Percentiles rank a stretch among this genome's conserved stretches.
phyloP scores from a whole-genome alignment of 202 grass and related monocot genomes.

The Zoysia matrella region DNA sequence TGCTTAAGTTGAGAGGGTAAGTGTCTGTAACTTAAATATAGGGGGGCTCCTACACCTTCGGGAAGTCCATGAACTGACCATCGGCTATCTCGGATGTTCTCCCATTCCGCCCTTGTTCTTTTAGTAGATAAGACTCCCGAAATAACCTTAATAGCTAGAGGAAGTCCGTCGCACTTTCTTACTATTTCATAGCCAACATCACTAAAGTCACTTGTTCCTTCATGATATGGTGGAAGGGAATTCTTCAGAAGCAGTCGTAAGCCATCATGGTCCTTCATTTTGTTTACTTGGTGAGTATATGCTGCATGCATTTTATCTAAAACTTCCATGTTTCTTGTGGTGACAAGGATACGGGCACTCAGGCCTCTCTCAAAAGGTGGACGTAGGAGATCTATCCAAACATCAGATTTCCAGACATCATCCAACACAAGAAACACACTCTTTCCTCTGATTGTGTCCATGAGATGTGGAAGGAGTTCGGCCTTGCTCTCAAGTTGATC shows the following conservation, averaged over 20 bases:
- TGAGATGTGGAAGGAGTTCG: not conserved
- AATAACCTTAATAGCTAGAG: conserved; percentile 18
- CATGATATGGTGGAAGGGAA: not conserved
- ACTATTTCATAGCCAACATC: conserved; percentile 20
- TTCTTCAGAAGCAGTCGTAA: conserved; percentile 6
- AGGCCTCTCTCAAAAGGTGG: not conserved
- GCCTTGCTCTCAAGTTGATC: not conserved
- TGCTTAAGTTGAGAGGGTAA: conserved; percentile 15
- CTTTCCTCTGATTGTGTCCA: conserved; percentile 26
- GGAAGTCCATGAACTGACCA: conserved; percentile 25
- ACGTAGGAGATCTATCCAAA: conserved; percentile 12
- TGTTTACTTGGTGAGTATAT: conserved; percentile 2
- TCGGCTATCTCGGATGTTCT: not conserved
- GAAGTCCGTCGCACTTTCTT: not conserved
- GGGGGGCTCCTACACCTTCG: not conserved
- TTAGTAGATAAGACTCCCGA: not conserved
- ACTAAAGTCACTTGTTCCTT: not conserved
- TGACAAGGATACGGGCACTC: conserved; percentile 1
- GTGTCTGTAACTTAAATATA: conserved; percentile 14
- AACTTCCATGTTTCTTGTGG: not conserved
- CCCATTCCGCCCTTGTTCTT: conserved; percentile 6
- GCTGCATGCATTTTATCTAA: not conserved
- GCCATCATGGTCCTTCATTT: conserved; percentile 6
- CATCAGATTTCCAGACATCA: not conserved
- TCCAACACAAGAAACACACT: conserved; percentile 38